Base-by-base conservation (phyloP, 2,329 filamentous ascomycete genomes). In the Trichoderma breve region DNA sequence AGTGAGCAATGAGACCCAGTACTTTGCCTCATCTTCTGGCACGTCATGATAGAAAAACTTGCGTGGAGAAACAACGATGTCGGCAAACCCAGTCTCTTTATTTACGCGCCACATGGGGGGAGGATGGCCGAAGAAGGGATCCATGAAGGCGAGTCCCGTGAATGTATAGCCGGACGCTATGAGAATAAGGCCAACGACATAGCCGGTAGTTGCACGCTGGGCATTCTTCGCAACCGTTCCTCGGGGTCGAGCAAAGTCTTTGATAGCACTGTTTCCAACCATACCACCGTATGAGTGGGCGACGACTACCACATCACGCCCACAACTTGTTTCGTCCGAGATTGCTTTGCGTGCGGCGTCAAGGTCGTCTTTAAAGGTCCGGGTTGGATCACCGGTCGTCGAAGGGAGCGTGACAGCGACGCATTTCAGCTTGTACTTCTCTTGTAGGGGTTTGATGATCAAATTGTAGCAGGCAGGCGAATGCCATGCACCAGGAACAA, bases 181-280 rank as follows among this genome's bases (percentile, higher is more conserved):
- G 26, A 65, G 63, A 36, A 65, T 65, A 28, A 34, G 43, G 21
- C 63, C 63, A 55, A 65, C 51, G 12, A 65, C 63, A 14, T 65
- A 47, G 3, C 63, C 63, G 15, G 63, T 6, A 18, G 43, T 30
- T n/a, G 63, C 14, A 53, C 5, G 21, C 24, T 53, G 39, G 9
- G 4, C 14, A 28, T 65, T 53, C 24, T 24, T 53, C 11, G 30
- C n/a, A n/a, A 39, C 1, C 34, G 61, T 30, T 21, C 26, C 61
- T 47, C 15, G 61, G n/a, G 61, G 61, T 65, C 63, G 63, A 5
- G 63, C 43, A 24, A 65, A 65, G 24, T 6, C 63, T 6, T 65
- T 65, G 63, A 65, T 65, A 32, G 43, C 63, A 21, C 63, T 65
- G 28, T 65, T 65, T 12, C 63, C 63, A 36, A 65, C 61, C 36